Percentiles rank a stretch among this genome's conserved stretches.
Conservation (phyloP, 441 rosid species). For the Bocquillonia castaneifolia region DNA sequence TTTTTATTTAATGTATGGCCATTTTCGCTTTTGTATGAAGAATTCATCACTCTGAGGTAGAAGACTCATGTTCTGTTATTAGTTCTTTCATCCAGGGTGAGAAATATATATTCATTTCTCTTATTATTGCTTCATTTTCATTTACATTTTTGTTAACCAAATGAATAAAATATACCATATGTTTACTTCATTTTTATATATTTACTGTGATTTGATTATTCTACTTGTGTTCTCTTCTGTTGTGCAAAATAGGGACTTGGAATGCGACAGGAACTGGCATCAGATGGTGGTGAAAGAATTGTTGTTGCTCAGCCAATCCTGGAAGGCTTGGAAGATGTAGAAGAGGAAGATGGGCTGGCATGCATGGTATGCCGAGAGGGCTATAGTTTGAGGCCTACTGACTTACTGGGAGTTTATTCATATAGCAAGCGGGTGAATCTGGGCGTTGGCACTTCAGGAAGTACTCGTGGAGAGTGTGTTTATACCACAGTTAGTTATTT, state of each 20-base stretch:
- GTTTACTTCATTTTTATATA: background rate
- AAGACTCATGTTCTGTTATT: background rate
- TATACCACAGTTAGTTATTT: conserved; percentile 98
- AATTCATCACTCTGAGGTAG: background rate
- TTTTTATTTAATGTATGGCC: background rate
- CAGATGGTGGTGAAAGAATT: conserved; percentile 96
- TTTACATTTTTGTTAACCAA: background rate
- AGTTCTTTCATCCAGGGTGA: background rate
- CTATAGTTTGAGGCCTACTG: conserved; percentile 94
- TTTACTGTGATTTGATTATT: background rate
- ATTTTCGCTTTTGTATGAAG: background rate
- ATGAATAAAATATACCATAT: background rate
- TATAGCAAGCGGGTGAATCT: conserved; percentile 96
- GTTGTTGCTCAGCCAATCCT: conserved; percentile 76
- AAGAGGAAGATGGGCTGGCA: conserved; percentile 97
- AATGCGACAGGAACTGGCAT: conserved; percentile 74
- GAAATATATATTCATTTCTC: background rate
- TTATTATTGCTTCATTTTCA: background rate
- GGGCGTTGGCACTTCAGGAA: conserved; percentile 91
- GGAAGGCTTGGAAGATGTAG: conserved; percentile 97
- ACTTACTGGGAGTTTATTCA: conserved; percentile 88
- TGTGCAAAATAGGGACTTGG: conserved; percentile 72
- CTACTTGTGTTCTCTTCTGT: conserved; percentile 14
- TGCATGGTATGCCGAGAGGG: conserved; percentile 99
- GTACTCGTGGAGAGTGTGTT: conserved; percentile 96